Evolutionary conservation across 1,284 basidiomycete species (phyloP).

Genomic region (Kwoniella shivajii): DNA sequence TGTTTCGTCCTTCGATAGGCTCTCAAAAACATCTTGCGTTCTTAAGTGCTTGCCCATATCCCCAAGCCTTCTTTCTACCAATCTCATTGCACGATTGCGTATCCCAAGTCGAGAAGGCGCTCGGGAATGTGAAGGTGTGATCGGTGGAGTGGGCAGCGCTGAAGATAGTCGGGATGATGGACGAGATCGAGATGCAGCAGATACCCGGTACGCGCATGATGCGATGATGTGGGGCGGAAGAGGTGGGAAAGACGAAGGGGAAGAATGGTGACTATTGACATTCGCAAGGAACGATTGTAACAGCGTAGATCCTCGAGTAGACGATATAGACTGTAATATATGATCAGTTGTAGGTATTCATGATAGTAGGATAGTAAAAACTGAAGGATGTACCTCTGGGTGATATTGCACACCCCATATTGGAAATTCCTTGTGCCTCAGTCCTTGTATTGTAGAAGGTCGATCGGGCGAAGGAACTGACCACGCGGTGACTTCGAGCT

Average conservation of each 20-base stretch:
- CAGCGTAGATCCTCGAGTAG: conserved; percentile 48
- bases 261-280: conserved; percentile 34
- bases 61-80: conserved; percentile 29
- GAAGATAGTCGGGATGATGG: conserved; percentile 6
- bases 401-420: conserved; percentile 97
- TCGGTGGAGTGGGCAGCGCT: conserved; percentile 29
- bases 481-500: conserved; percentile 58
- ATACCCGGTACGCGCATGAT: conserved; percentile 46
- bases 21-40: conserved; percentile 54
- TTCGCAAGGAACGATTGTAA: conserved; percentile 51
- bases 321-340: conserved; percentile 54
- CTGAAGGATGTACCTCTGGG: conserved; percentile 64
- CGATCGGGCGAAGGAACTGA: conserved; percentile 35
- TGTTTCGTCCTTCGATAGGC: conserved; percentile 34
- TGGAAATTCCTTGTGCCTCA: conserved; percentile 65
- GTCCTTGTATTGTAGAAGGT: conserved; percentile 49
- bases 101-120: conserved; percentile 2
- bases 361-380: neutral
- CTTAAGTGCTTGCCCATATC: conserved; percentile 21
- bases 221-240: conserved; percentile 34
- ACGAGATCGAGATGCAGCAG: conserved; percentile 23
- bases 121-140: conserved; percentile 16
- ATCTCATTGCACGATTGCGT: neutral
- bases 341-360: neutral
- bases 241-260: conserved; percentile 37